Evolutionary conservation across 208 protist species (phyloP).

Genomic region (Acanthamoeba culbertsoni): DNA sequence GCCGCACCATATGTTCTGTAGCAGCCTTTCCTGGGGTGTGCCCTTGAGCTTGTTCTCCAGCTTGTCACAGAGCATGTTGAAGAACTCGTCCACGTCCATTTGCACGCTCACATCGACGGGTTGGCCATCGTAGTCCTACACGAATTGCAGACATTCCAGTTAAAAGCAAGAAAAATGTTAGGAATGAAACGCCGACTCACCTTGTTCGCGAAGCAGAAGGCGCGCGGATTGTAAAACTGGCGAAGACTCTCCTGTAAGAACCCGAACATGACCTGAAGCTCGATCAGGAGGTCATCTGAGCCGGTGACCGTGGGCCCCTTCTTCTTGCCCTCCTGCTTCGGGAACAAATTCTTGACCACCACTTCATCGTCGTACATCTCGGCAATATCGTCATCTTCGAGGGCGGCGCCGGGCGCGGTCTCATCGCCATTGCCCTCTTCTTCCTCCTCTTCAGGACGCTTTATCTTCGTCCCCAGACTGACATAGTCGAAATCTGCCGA

Average conservation of each 20-base stretch:
- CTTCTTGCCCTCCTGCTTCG: neutral
- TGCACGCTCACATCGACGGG: slow-evolving; percentile 69
- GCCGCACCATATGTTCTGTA: slow-evolving; percentile 76
- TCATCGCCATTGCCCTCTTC: neutral
- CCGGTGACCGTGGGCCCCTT: slow-evolving; percentile 13
- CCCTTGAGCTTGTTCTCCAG: slow-evolving; percentile 67
- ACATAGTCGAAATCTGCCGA: neutral
- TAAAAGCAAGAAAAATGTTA: neutral
- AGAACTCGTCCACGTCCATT: slow-evolving; percentile 84
- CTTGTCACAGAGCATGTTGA: slow-evolving; percentile 75
- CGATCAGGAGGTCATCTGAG: slow-evolving; percentile 54
- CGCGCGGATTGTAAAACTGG: slow-evolving; percentile 73
- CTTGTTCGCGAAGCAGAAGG: slow-evolving; percentile 70
- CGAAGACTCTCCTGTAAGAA: slow-evolving; percentile 70
- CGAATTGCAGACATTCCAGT: neutral
- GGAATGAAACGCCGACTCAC: neutral
- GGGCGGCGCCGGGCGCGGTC: neutral
- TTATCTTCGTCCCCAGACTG: too few species aligned
- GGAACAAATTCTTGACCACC: neutral
- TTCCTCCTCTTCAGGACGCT: neutral
- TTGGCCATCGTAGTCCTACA: slow-evolving; percentile 72
- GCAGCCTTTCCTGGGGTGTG: slow-evolving; percentile 61
- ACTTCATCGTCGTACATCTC: neutral
- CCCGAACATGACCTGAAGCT: slow-evolving; percentile 72
- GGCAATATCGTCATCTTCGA: neutral